Evolutionary conservation across 2,329 filamentous ascomycete species (phyloP).

Genomic region (Karstenula rhodostoma): DNA sequence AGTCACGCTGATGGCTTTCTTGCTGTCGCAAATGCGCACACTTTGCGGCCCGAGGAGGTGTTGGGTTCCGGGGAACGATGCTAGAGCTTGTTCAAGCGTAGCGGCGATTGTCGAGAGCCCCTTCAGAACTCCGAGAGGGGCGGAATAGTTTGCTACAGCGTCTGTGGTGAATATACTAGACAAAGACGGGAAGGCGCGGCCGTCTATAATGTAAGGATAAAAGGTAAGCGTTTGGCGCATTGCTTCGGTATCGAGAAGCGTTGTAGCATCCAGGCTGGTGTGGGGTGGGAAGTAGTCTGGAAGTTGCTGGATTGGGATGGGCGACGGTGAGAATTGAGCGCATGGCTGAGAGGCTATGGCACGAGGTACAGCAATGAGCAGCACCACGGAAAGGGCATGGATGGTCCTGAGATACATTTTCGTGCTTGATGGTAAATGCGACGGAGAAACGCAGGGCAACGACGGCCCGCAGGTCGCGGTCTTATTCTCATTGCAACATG

Average conservation of each 20-base stretch:
- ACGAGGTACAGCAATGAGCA: not conserved
- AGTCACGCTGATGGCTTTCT: not conserved
- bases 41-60: conserved; percentile 1
- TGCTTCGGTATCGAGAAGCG: conserved; percentile 4
- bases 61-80: conserved; percentile 1
- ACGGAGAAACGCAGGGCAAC: not conserved
- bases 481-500: not conserved
- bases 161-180: not conserved
- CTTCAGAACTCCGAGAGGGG: not conserved
- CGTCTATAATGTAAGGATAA: not conserved
- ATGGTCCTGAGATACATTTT: not conserved
- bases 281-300: not conserved
- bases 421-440: not conserved
- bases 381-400: not conserved
- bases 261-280: not conserved
- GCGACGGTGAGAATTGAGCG: not conserved
- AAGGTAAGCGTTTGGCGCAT: conserved; percentile 1
- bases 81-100: not conserved
- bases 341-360: not conserved
- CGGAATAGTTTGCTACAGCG: conserved; percentile 7
- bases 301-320: not conserved
- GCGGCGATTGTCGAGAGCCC: not conserved
- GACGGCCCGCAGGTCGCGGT: not conserved
- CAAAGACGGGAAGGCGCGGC: not conserved
- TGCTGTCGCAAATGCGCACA: not conserved